Base-by-base conservation (phyloP, 306 rosid genomes). In the Lathyrus sativus region DNA sequence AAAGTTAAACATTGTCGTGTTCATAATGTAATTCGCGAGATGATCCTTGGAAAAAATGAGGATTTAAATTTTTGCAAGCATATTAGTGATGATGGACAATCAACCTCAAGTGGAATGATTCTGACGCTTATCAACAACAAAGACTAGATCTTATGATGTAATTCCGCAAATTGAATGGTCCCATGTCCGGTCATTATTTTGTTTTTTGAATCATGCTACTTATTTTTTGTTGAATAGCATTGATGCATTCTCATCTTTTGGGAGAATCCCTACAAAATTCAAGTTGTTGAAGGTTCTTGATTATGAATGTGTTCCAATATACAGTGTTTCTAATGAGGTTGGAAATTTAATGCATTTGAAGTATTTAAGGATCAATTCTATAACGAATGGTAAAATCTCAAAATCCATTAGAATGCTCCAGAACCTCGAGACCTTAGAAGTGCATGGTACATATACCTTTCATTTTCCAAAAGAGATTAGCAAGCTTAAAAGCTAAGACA, bases 401-500 rank as follows among this genome's bases (percentile, higher is more conserved):
- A n/a, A 41, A 9, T 55, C 74, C 10, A 43, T 70, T 11, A 9
- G 66, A 4, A 0, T 10, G 19, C 45, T 70, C 19, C 65, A 3
- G 2, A 55, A 55, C 17, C 18, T 55, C 0, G 62, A 55, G 18
- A 26, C 18, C 9, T 55, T 55, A 4, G 39, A 55, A 26, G 7
- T 55, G 28, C 6, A n/a, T 15, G 9, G 0, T 26, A 5, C 4
- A 11, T 0, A 0, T 43, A 2, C 4, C 1, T 1, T 0, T 26
- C 10, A 12, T 7, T 11, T 55, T 1, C 62, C 62, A 12, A 55
- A 28, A 38, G 62, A 28, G 62, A 26, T 55, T 12, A 5, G 35
- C 62, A 12, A 55, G 18, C 74, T 70, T 6, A n/a, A 56, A 70
- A 70, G 56, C 33, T 69, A 14, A 54, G 33, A 0, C 44, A 15